Base-by-base conservation (phyloP, 2,329 filamentous ascomycete genomes). In the Aspergillus versicolor region DNA sequence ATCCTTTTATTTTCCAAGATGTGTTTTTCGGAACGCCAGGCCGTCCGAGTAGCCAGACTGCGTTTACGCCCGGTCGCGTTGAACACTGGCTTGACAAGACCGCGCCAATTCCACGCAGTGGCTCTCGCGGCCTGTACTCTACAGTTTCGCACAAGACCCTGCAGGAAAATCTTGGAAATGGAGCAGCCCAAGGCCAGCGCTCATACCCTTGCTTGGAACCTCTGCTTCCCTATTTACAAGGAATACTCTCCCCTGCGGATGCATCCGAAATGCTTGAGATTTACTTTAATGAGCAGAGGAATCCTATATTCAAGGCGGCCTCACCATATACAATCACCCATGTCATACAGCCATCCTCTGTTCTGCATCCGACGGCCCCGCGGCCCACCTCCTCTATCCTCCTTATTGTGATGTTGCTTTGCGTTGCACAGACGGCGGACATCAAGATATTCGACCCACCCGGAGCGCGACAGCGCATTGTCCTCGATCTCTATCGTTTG, bases 201-300 rank as follows among this genome's bases (percentile, higher is more conserved):
- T 9, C 22, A 2, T 56, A 56, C 17, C 47, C 54, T 21, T 56
- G 54, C 27, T 27, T 56, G 11, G 47, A 56, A 13, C 47, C 41
- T 9, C 4, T 56, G 19, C 15, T 56, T 15, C 54, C 54, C 1
- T 56, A 56, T 41, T 17, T 56, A 6, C 19, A 44, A 4, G 47
- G 47, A 2, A 52, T 56, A 13, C 22, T 56, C 4, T 42, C 54
- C 2, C 30, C 54, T 7, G 44, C 32, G 4, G 54, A 56, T 30
- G 54, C 54, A 3, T 51, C 54, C 2, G 54, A 56, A 42, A 56
- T 56, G 54, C 54, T 56, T 7, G 54, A 56, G 42, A 56, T 56
- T 12, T 56, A 56, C 32, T 56, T 56, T 17, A 56, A 56, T 22
- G 54, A 56, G n/a, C 54, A 51, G 41, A 41, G 54, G 43, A 56